Evolutionary conservation across 2,329 filamentous ascomycete species (phyloP), one percentile per base, ranked within the genome.

Genomic region (Colletotrichum navitas): DNA sequence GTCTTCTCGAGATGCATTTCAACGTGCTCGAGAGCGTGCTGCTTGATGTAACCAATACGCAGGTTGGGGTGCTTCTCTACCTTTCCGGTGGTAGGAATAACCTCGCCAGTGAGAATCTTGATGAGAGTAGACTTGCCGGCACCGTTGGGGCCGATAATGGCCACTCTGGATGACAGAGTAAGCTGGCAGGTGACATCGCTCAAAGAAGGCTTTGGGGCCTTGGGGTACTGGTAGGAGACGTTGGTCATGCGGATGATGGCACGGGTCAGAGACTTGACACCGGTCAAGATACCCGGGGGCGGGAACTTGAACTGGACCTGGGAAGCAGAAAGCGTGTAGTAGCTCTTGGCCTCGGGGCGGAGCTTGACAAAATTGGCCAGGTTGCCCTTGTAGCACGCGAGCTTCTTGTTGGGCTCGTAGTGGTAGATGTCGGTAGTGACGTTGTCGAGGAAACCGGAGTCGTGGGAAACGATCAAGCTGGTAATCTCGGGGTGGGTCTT

Each of bases 1-100:
- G 96, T 99, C 90, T 99, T 99, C 84, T 99, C 96, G 76, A 98
- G 87, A 80, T 99, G 96, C 95, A 98, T 97, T 85, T 99, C 95
- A 14, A 99, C 96, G 89, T 99, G 96, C 87, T 99, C 96, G 16
- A 99, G 88, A 55, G 96, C 96, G 83, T 99, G 96, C 86, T 99
- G 96, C 86, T 98, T 98, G 86, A 99, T 98, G 86, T 99, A 99
- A 66, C 96, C 96, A 78, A 99, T 98, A 87, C 96, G 95, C 79
- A 99, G 85, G 82, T 99, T 99, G 76, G 96, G 96, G 82, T 99
- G 96, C 87, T 98, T 98, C 87, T 98, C 95, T 32, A 99, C 96
- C 80, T 91, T 94, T 74, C 96, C 96, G 26, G 84, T 83, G 74
- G 92, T 92, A 21, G 94, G 96, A 75, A 98, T 92, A 26, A 91